Conservation (phyloP, 2,329 filamentous ascomycete genomes). For the Penicillium janthinellum region DNA sequence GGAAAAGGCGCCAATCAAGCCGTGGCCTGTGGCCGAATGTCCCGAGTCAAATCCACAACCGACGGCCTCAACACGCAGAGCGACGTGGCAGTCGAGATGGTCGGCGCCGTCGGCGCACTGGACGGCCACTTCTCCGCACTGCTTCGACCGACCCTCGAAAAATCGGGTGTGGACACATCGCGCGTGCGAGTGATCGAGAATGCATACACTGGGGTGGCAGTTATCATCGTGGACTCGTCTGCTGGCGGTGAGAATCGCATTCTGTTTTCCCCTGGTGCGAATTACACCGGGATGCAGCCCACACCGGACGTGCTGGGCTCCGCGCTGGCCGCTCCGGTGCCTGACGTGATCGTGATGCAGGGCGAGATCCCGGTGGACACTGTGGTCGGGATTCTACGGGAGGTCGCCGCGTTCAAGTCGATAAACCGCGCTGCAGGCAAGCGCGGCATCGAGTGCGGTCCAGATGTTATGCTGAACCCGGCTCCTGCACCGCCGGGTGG, state of each 20-base stretch:
- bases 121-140: slow-evolving; percentile 65
- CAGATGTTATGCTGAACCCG: slow-evolving; percentile 79
- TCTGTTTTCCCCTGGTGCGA: slow-evolving; percentile 71
- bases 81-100: slow-evolving; percentile 63
- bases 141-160: slow-evolving; percentile 60
- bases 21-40: slow-evolving; percentile 82
- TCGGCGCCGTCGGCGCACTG: slow-evolving; percentile 67
- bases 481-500: slow-evolving; percentile 77
- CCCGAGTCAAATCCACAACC: slow-evolving; percentile 53
- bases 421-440: slow-evolving; percentile 48
- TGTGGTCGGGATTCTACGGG: slow-evolving; percentile 61
- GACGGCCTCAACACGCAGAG: slow-evolving; percentile 22
- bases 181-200: slow-evolving; percentile 52
- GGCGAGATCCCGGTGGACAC: slow-evolving; percentile 73
- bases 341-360: slow-evolving; percentile 72
- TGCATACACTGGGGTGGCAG: slow-evolving; percentile 67
- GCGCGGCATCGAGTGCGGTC: slow-evolving; percentile 39
- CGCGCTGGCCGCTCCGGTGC: slow-evolving; percentile 45
- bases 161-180: slow-evolving; percentile 63
- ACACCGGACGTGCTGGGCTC: slow-evolving; percentile 42
- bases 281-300: slow-evolving; percentile 52
- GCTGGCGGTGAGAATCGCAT: slow-evolving; percentile 74
- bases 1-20: slow-evolving; percentile 97
- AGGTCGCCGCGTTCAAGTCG: slow-evolving; percentile 35
- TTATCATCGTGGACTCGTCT: slow-evolving; percentile 74